Percentiles rank a stretch among this genome's conserved stretches.
Evolutionary conservation across 2,329 filamentous ascomycete genomes (phyloP).

Genomic region (Nothopassalora personata): DNA sequence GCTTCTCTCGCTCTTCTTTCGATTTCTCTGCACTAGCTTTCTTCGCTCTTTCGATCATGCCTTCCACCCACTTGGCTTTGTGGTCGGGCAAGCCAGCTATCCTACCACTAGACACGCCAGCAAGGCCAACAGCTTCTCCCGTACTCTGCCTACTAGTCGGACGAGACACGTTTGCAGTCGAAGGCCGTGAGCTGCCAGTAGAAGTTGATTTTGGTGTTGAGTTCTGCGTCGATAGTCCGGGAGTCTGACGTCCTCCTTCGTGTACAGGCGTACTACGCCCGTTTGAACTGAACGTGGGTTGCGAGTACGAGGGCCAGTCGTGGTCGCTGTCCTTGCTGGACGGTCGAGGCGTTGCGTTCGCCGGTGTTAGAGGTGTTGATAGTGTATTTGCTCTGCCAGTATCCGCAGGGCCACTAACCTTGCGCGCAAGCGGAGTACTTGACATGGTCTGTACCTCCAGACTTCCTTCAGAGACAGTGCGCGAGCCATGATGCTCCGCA

Average conservation of each 20-base stretch:
- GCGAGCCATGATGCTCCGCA: conserved; percentile 82
- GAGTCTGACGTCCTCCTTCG: conserved; percentile 1
- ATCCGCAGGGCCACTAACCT: conserved; percentile 27
- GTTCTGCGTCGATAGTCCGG: background rate
- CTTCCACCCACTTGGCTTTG: conserved; percentile 74
- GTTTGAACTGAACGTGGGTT: conserved; percentile 2
- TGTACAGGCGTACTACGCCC: conserved; percentile 6
- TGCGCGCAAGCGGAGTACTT: conserved; percentile 21
- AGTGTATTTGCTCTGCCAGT: conserved; percentile 13
- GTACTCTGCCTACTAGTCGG: conserved; percentile 20
- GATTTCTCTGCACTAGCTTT: conserved; percentile 53
- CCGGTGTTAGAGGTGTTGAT: background rate
- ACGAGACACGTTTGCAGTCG: conserved; percentile 22
- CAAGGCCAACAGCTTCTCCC: conserved; percentile 13
- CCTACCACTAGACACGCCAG: conserved; percentile 17
- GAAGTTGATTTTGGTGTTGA: conserved; percentile 17
- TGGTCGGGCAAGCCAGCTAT: conserved; percentile 50
- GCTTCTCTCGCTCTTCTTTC: conserved; percentile 30
- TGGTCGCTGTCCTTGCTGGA: conserved; percentile 16
- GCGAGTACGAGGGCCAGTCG: conserved; percentile 4
- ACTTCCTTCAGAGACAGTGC: conserved; percentile 49
- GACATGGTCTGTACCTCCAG: conserved; percentile 51
- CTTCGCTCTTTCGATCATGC: conserved; percentile 73
- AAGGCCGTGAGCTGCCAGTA: conserved; percentile 20
- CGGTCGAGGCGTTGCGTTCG: conserved; percentile 7